A percentile compares a stretch with the other conserved stretches of the same genome.
Evolutionary conservation across 257 asterid genomes (phyloP).

Genomic region (Pogostemon cablin): DNA sequence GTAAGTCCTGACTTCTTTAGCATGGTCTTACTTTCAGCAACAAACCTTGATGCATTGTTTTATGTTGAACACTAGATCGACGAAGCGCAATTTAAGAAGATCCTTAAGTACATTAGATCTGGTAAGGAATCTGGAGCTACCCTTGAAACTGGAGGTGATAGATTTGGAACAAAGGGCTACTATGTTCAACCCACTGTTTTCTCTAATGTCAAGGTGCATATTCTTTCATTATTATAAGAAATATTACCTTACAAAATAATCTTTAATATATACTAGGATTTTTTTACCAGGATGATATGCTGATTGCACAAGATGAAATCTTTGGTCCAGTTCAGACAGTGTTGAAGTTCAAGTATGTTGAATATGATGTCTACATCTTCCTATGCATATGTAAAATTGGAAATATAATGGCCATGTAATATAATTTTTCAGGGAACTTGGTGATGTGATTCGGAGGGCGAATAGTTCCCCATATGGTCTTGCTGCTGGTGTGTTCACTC

Average conservation of each 20-base stretch:
- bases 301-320: slow-evolving; percentile 85
- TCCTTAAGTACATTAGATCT: slow-evolving; percentile 59
- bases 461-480: slow-evolving; percentile 71
- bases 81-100: slow-evolving; percentile 69
- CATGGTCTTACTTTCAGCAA: neutral
- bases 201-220: slow-evolving; percentile 75
- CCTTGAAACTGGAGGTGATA: slow-evolving; percentile 84
- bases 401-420: too few species aligned
- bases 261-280: neutral
- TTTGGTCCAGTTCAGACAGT: slow-evolving; percentile 93
- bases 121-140: slow-evolving; percentile 86
- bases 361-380: neutral
- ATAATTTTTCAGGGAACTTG: slow-evolving; percentile 54
- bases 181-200: slow-evolving; percentile 89
- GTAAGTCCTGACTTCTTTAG: slow-evolving; percentile 39
- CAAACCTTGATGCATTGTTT: neutral
- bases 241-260: slow-evolving; percentile 19
- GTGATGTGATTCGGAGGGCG: slow-evolving; percentile 75
- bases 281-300: slow-evolving; percentile 72
- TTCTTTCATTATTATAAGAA: neutral
- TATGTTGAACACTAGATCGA: slow-evolving; percentile 56
- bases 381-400: neutral
- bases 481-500: slow-evolving; percentile 92
- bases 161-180: slow-evolving; percentile 68
- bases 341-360: slow-evolving; percentile 71